Evolutionary conservation across 2,329 filamentous ascomycete genomes (phyloP).

Genomic region (Pseudocercospora fuligena): DNA sequence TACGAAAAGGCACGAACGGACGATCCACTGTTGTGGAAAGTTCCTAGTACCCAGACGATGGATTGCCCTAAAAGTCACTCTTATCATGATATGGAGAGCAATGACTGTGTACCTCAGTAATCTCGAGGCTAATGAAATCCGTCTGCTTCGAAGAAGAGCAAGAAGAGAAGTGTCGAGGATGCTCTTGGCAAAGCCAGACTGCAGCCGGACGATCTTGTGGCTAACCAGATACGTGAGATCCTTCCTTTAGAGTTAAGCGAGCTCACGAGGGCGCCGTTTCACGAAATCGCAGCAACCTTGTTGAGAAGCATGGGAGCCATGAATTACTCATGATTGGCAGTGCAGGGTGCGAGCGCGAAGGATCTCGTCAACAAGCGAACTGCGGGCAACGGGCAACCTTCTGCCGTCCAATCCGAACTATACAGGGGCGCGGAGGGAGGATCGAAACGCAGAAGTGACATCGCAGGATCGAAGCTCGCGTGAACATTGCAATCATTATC

Average conservation of each 20-base stretch:
- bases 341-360: conserved; percentile 9
- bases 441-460: conserved; percentile 1
- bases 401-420: neutral
- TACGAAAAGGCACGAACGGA: neutral
- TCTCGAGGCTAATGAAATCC: neutral
- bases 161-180: neutral
- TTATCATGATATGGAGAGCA: neutral
- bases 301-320: conserved; percentile 15
- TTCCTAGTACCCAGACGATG: no score
- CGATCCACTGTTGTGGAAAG: neutral
- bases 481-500: neutral
- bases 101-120: neutral
- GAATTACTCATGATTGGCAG: conserved; percentile 18
- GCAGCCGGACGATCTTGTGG: neutral
- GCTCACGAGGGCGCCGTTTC: conserved; percentile 16
- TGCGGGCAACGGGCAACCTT: neutral
- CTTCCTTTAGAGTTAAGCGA: conserved; percentile 12
- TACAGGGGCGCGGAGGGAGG: neutral
- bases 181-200: conserved; percentile 1
- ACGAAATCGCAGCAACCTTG: conserved; percentile 16
- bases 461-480: conserved; percentile 9
- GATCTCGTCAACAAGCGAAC: conserved; percentile 7
- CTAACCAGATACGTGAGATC: conserved; percentile 17
- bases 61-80: no score
- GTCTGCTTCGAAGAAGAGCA: neutral